These are phyloP conservation scores for Cercophora scortea DNA, from an alignment of 495 filamentous ascomycete genomes.

Conservation along the genomic window DNA sequence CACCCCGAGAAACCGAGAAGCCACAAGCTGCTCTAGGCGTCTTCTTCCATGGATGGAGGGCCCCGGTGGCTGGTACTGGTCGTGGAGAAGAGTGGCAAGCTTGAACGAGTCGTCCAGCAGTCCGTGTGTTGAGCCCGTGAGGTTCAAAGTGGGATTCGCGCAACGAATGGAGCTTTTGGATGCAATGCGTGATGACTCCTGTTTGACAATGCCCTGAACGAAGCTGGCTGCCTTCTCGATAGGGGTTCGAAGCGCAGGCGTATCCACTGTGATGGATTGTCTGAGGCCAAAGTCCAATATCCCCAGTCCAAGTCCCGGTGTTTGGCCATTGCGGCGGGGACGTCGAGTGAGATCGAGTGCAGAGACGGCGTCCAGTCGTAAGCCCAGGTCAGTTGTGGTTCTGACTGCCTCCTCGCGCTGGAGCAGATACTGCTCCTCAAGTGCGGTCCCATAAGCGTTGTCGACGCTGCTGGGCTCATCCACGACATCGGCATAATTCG, in stretches of 20 bases:
- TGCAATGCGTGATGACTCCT: neutral
- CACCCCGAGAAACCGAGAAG: conserved; percentile 12
- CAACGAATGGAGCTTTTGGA: conserved; percentile 2
- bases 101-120: conserved; percentile 17
- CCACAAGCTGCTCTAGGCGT: conserved; percentile 14
- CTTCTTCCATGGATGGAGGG: conserved; percentile 13
- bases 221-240: conserved; percentile 3
- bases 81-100: conserved; percentile 9
- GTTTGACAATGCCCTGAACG: neutral
- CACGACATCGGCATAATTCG: conserved; percentile 9
- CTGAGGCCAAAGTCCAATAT: conserved; percentile 26
- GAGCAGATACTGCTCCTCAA: conserved; percentile 15
- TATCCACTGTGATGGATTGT: conserved; percentile 26
- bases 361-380: conserved; percentile 9
- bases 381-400: conserved; percentile 12
- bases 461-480: neutral
- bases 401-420: conserved; percentile 8
- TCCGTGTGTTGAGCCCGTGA: conserved; percentile 16
- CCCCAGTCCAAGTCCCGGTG: neutral
- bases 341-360: neutral
- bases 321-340: neutral
- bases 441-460: conserved; percentile 2
- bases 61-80: conserved; percentile 18
- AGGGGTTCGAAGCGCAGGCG: conserved; percentile 22
- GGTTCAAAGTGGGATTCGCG: conserved; percentile 12